Base-by-base conservation (phyloP, 83 land plant species). In the Diphasiastrum complanatum region DNA sequence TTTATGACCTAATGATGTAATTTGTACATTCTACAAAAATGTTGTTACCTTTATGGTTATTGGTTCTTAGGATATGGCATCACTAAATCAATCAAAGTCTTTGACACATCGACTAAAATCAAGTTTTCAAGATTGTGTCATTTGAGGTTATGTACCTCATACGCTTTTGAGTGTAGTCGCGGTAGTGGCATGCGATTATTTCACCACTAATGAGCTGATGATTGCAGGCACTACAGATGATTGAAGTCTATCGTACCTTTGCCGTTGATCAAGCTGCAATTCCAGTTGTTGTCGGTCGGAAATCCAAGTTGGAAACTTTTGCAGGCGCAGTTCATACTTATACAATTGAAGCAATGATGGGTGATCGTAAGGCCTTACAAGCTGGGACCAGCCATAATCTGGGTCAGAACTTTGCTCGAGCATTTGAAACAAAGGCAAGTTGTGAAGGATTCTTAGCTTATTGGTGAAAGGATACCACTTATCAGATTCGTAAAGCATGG, bases 271-370 rank as follows among this genome's bases (percentile, higher is more conserved):
- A 93, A 77, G 89, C 99, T 69, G 99, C 99, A 53, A 93, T 93
- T 61, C 99, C 99, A 52, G 96, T 93, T 54, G 75, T 93, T 66
- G 73, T 82, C 33, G 99, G 99, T 41, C 78, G 96, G 5, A 93
- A 93, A 64, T 93, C 99, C 27, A 81, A 75, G 55, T 60, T 67
- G 36, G 99, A 93, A 55, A 93, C 93, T 2, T 93, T 93, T 78
- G 99, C 99, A 59, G 99, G 99, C 60, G 99, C 99, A 38, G 53
- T 51, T 28, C 74, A 59, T 57, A 93, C 99, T 16, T 93, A 89
- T 71, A 93, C 99, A 23, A 93, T 93, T 64, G 99, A 93, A 57
- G 99, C 99, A 38, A 93, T 93, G 99, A 93, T 93, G 99, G 96
- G 99, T 59, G 99, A 93, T 68, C 67, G 78, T 20, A 81, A 78